phyloP scores from a whole-genome alignment of 345 rosid genomes.

The Dipteronia sinensis region DNA sequence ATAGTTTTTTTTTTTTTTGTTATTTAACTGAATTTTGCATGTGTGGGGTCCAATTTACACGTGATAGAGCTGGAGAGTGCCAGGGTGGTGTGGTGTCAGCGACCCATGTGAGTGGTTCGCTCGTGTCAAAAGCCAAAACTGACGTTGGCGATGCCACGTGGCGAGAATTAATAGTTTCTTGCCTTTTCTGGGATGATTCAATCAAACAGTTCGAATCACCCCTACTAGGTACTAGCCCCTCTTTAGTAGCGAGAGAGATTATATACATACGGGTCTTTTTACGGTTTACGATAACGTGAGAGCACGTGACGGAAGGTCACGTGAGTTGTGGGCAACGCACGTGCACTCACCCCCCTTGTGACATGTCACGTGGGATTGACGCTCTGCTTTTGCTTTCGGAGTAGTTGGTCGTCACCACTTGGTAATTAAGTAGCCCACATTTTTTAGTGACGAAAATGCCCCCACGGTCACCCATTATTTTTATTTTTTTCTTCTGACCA shows the following conservation, averaged over 20 bases:
- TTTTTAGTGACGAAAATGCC: not conserved
- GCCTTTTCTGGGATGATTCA: slow-evolving; percentile 21
- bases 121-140: slow-evolving; percentile 36
- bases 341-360: slow-evolving; percentile 12
- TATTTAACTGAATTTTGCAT: slow-evolving; percentile 9
- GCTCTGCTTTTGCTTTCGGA: slow-evolving; percentile 17
- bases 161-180: slow-evolving; percentile 11
- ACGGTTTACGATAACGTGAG: slow-evolving; percentile 30
- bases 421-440: not conserved
- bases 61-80: slow-evolving; percentile 43
- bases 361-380: slow-evolving; percentile 30
- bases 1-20: not conserved
- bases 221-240: not conserved
- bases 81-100: slow-evolving; percentile 50
- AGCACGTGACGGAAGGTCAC: slow-evolving; percentile 48
- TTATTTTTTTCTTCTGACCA: not conserved
- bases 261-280: not conserved
- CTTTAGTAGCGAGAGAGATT: not conserved
- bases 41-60: slow-evolving; percentile 43
- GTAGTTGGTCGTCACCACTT: not conserved
- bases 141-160: slow-evolving; percentile 62
- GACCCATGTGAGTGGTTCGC: slow-evolving; percentile 46
- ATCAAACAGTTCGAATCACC: not conserved
- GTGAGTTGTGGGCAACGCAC: slow-evolving; percentile 37
- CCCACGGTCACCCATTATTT: not conserved